phyloP scores from a whole-genome alignment of 164 flowering plant genomes.

The grape (Vitis vinifera) region ASM3070453v1 NC_081814.1:3659501-3660000 shows the following conservation, averaged over 20 bases:
- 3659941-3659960: conserved; percentile 33
- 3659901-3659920: conserved; percentile 15
- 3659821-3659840: conserved; percentile 8
- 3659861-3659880: conserved; percentile 1
- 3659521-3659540: background rate
- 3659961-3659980: conserved; percentile 36
- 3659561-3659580: background rate
- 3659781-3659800: background rate
- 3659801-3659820: conserved; percentile 4
- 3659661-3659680: conserved; percentile 10
- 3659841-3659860: background rate
- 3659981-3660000: conserved; percentile 44
- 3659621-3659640: background rate
- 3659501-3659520: too few relatives aligned
- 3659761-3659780: background rate
- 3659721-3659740: background rate
- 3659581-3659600: background rate
- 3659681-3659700: background rate
- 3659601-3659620: conserved; percentile 12
- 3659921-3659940: conserved; percentile 13
- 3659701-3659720: conserved; percentile 11
- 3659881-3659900: conserved; percentile 1
- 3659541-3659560: background rate
- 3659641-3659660: background rate
- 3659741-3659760: background rate